Base-by-base conservation (phyloP, 78 protist genomes). In the Monosiga brevicollis region DNA sequence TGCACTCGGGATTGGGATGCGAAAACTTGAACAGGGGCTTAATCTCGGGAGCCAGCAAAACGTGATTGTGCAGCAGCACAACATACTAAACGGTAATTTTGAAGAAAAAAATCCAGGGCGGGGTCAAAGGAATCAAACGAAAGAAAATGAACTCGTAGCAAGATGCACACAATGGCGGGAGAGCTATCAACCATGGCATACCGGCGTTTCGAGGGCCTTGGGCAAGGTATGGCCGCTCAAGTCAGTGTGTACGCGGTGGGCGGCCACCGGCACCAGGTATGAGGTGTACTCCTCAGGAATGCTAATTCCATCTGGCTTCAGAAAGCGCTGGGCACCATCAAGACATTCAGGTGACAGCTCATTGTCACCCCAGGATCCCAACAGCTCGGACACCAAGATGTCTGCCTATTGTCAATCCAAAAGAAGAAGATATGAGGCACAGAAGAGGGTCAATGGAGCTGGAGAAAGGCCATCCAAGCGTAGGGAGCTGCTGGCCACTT, bases 281-380 rank as follows among this genome's bases (percentile, higher is more conserved):
- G 97, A 91, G 0, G 94, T 89, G 86, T 94, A 95, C 73, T 73
- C n/a, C 6, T 22, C 0, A 26, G 99, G 99, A 1, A 97, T 93
- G 79, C 94, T 89, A 49, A 94, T 81, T 37, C 98, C 98, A 1
- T 32, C 41, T 22, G 41, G 92, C 82, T 79, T 42, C 36, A 96
- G 83, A 80, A 89, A 83, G 32, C 75, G 26, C 93, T 92, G 93
- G 0, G 96, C 97, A 26, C 98, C 98, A 78, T 98, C 99, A 39
- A 98, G 87, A 81, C 99, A 98, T 93, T 98, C 99, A 15, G 99
- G 99, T 32, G 97, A 92, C n/a, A 98, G 91, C 84, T 98, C 99
- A 76, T 98, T 98, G 90, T 98, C 99, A 22, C 99, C 99, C 29
- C 94, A 96, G 24, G 97, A 93, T 9, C 99, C 99, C 32, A 96